Conservation (phyloP, 2,329 filamentous ascomycete species). For the Colletotrichum ledebouriae region DNA sequence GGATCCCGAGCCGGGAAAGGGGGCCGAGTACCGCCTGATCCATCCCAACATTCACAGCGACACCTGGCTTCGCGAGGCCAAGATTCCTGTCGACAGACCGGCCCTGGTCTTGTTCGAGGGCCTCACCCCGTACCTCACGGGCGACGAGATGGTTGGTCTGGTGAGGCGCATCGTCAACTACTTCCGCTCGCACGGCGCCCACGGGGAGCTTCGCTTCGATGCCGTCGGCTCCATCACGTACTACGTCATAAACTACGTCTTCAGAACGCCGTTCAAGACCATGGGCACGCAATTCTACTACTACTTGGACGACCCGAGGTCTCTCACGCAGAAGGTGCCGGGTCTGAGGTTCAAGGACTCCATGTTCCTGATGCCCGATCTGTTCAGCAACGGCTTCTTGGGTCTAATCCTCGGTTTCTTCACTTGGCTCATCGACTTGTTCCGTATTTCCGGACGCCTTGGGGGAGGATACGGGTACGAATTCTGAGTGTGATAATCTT, state of each 20-base stretch:
- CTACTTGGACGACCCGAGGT: constrained; percentile 24
- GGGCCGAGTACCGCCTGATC: constrained; percentile 46
- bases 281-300: constrained; percentile 32
- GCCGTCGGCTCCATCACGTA: constrained; percentile 20
- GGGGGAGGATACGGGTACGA: constrained; percentile 32
- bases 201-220: constrained; percentile 35
- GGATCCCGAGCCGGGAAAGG: constrained; percentile 21
- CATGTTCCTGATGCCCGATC: constrained; percentile 21
- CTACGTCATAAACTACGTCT: constrained; percentile 9
- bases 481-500: constrained; percentile 9
- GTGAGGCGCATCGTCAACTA: constrained; percentile 45
- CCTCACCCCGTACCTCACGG: constrained; percentile 49
- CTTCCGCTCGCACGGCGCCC: constrained; percentile 47
- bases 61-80: constrained; percentile 47
- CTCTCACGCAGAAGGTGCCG: constrained; percentile 20
- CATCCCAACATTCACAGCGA: constrained; percentile 46
- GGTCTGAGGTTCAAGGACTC: constrained; percentile 26
- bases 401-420: constrained; percentile 24
- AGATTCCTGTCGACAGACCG: constrained; percentile 49
- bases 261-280: constrained; percentile 10
- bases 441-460: not conserved
- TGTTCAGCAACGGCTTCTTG: constrained; percentile 4
- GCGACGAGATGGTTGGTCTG: constrained; percentile 45
- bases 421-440: constrained; percentile 23
- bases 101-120: constrained; percentile 52